Base-by-base conservation (phyloP, 139 green algal species). In the Dunaliella sp. region DNA sequence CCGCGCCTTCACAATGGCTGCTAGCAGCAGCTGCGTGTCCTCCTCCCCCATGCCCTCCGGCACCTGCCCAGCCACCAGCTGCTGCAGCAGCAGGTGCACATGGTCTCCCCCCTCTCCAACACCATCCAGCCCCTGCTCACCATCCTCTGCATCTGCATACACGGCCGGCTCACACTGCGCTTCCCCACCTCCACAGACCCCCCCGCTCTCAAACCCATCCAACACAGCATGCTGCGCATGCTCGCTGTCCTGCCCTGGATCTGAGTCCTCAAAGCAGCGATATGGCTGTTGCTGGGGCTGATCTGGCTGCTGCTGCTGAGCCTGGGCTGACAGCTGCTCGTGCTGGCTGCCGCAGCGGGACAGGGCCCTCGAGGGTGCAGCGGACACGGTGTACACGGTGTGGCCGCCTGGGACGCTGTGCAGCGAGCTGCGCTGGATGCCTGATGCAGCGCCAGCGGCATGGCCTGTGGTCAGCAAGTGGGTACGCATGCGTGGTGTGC, bases 381-480 rank as follows among this genome's bases (percentile, higher is more conserved):
- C 76, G 1, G 76, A 81, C 31, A 81, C 76, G 2, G 76, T 81
- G 76, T 81, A 81, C 1, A 81, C 76, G 2, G 76, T 38, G 76
- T 81, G 76, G 31, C 76, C 76, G 1, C 76, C 76, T 38, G 76
- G 76, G 76, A 81, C 37, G 76, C 76, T 81, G 76, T 34, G 30
- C 31, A 34, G 48, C 16, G 48, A 65, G 48, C 16, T 81, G 76
- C 76, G 76, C 30, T 81, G 76, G 37, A 81, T 81, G 76, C 76
- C 76, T 24, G 33, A 30, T 34, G 33, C 76, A n/a, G n/a, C 76
- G 12, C n/a, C 30, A 28, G n/a, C 76, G n/a, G 31, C 76, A 81
- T 2, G n/a, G n/a, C n/a, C n/a, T n/a, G n/a, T n/a, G n/a, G n/a
- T n/a, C n/a, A n/a, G n/a, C n/a, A n/a, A n/a, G n/a, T n/a, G n/a